Conservation (phyloP, 768 basidiomycete species). For the Fistulinella prunicolor region DNA sequence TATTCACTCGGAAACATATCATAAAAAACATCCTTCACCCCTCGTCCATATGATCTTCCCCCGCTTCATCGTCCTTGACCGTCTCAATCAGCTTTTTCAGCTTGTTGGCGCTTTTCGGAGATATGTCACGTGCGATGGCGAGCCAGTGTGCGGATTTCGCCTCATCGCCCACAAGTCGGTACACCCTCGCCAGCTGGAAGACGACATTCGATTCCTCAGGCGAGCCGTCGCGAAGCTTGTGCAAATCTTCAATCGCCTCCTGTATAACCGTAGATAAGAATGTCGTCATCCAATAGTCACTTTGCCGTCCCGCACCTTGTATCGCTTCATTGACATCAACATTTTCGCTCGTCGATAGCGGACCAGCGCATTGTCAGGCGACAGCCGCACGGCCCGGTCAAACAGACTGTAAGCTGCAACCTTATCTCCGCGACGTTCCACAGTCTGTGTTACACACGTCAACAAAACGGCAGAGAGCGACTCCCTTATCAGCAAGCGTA, state of each 20-base stretch:
- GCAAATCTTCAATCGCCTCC: constrained; percentile 80
- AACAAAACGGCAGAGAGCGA: constrained; percentile 4
- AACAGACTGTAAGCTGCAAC: constrained; percentile 75
- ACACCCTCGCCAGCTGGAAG: constrained; percentile 92
- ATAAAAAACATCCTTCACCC: constrained; percentile 41
- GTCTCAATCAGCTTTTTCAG: constrained; percentile 77
- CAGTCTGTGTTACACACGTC: constrained; percentile 54
- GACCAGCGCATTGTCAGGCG: constrained; percentile 89
- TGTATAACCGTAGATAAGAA: constrained; percentile 38
- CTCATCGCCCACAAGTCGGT: constrained; percentile 76
- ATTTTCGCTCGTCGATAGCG: constrained; percentile 93
- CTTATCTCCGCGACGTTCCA: constrained; percentile 81
- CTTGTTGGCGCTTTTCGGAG: constrained; percentile 86
- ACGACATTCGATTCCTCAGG: constrained; percentile 97
- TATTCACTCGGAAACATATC: constrained; percentile 6
- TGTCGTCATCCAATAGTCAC: constrained; percentile 7
- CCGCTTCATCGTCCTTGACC: constrained; percentile 54
- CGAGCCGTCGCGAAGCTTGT: constrained; percentile 73
- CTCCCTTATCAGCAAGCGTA: constrained; percentile 19
- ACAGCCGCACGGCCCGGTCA: constrained; percentile 72
- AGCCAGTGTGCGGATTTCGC: constrained; percentile 81
- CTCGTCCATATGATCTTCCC: constrained; percentile 73
- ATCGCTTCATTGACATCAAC: constrained; percentile 78
- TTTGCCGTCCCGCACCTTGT: constrained; percentile 57
- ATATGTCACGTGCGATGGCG: constrained; percentile 88